Evolutionary conservation across 2,329 filamentous ascomycete genomes (phyloP).

Genomic region (Sporothrix brasiliensis): DNA sequence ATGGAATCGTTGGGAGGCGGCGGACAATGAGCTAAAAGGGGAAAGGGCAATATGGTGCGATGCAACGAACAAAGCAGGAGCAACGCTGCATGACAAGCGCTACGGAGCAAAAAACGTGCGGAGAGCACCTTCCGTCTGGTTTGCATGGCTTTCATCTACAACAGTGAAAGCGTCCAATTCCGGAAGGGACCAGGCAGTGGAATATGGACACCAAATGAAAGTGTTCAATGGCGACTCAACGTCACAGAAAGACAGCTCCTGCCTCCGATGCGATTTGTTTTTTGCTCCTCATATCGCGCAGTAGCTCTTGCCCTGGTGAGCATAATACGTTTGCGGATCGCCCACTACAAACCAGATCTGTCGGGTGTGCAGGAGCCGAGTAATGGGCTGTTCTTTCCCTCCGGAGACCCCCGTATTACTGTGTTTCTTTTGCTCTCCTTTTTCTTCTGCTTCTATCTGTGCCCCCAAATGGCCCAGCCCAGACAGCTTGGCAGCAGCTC

Average conservation of each 20-base stretch:
- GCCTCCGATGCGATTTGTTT: not conserved
- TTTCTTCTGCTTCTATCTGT: not conserved
- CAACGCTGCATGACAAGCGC: not conserved
- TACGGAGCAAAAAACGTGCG: not conserved
- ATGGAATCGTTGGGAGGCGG: not conserved
- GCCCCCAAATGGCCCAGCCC: not conserved
- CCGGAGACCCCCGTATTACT: too few relatives aligned
- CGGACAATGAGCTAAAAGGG: not conserved
- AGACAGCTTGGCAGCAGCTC: not conserved
- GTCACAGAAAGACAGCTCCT: too few relatives aligned
- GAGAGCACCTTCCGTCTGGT: conserved; percentile 20
- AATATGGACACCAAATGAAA: too few relatives aligned
- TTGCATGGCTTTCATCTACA: not conserved
- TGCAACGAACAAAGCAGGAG: not conserved
- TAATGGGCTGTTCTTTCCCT: too few relatives aligned
- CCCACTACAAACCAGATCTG: conserved; percentile 21
- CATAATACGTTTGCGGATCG: not conserved
- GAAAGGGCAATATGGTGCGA: not conserved
- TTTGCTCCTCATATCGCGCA: not conserved
- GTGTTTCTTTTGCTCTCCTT: not conserved
- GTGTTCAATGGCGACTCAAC: too few relatives aligned
- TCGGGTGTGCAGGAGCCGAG: not conserved
- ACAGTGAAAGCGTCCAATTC: not conserved
- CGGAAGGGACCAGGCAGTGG: not conserved
- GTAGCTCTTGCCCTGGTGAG: not conserved